Percentiles rank a stretch among this genome's conserved stretches.
Conservation (phyloP, 1,284 basidiomycete genomes). For the Pterulicium gracile region DNA sequence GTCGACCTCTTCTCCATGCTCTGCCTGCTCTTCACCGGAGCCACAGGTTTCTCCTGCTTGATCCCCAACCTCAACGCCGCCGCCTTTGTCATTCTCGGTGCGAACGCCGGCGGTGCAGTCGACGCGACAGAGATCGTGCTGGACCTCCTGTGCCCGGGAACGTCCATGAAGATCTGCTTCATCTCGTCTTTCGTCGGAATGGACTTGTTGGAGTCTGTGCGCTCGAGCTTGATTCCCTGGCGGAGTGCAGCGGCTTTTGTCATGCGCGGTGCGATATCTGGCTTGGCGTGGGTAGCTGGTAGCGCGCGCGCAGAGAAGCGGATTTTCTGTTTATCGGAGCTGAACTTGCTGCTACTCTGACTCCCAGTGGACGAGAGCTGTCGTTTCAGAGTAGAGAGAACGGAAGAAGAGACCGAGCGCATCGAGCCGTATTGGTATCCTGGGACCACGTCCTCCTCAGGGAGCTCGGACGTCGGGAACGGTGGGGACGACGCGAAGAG, state of each 20-base stretch:
- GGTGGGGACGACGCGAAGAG: constrained; percentile 72
- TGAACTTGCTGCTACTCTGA: constrained; percentile 16
- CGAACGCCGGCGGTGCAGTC: constrained; percentile 59
- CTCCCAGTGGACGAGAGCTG: constrained; percentile 27
- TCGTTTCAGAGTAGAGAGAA: constrained; percentile 29
- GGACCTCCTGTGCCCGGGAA: constrained; percentile 67
- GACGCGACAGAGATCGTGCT: constrained; percentile 60
- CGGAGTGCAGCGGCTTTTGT: constrained; percentile 71
- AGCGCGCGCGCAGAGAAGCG: constrained; percentile 64
- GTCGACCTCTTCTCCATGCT: constrained; percentile 22
- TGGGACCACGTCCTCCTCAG: constrained; percentile 28
- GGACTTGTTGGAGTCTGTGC: not conserved
- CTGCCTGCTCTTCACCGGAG: constrained; percentile 12
- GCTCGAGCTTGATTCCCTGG: constrained; percentile 32
- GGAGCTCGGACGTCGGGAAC: constrained; percentile 58
- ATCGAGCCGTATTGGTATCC: constrained; percentile 24
- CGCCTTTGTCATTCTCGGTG: constrained; percentile 65
- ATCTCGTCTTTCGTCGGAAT: constrained; percentile 42
- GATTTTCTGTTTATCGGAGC: constrained; percentile 28
- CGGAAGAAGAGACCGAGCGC: constrained; percentile 33
- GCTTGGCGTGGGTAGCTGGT: constrained; percentile 46
- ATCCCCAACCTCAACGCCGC: constrained; percentile 55
- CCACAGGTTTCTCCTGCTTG: constrained; percentile 18
- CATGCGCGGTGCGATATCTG: constrained; percentile 68
- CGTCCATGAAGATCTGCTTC: constrained; percentile 55